These are phyloP conservation scores for Tubosaeta brunneosetosa DNA, from an alignment of 768 basidiomycete species.

Conservation along the genomic window DNA sequence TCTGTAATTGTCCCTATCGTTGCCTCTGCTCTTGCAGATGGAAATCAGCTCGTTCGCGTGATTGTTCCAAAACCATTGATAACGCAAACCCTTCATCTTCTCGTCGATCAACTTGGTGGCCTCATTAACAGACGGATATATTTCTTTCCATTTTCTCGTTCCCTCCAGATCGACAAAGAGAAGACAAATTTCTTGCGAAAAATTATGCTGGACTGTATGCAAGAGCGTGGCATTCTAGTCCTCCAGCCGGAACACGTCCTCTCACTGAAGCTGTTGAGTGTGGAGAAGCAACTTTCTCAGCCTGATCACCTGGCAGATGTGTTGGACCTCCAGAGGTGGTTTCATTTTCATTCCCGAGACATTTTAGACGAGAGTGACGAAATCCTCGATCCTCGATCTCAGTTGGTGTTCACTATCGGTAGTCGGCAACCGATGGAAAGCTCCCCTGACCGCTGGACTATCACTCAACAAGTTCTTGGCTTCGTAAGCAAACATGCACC, in stretches of 20 bases:
- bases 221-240: conserved; percentile 40
- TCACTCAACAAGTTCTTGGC: conserved; percentile 27
- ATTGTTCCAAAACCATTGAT: conserved; percentile 47
- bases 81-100: conserved; percentile 46
- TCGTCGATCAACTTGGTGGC: conserved; percentile 40
- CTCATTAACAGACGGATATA: conserved; percentile 45
- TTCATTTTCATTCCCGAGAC: conserved; percentile 24
- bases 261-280: conserved; percentile 44
- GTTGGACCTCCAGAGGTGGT: conserved; percentile 25
- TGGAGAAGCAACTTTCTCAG: conserved; percentile 32
- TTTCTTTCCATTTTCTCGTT: conserved; percentile 47
- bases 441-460: conserved; percentile 34
- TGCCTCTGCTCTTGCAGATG: conserved; percentile 38
- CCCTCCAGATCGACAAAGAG: conserved; percentile 18
- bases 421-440: conserved; percentile 24
- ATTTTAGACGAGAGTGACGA: too few relatives aligned
- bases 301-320: conserved; percentile 18
- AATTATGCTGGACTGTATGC: conserved; percentile 38
- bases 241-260: conserved; percentile 52
- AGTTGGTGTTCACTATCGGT: conserved; percentile 30
- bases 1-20: conserved; percentile 46
- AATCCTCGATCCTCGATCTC: too few relatives aligned
- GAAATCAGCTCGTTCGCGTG: conserved; percentile 41
- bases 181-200: conserved; percentile 23
- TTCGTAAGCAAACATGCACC: conserved; percentile 19